A percentile compares a stretch with the other conserved stretches of the same genome.
Evolutionary conservation across 1,139 yeast species (phyloP).

Genomic region (Kurtzmaniella quercitrusa): DNA sequence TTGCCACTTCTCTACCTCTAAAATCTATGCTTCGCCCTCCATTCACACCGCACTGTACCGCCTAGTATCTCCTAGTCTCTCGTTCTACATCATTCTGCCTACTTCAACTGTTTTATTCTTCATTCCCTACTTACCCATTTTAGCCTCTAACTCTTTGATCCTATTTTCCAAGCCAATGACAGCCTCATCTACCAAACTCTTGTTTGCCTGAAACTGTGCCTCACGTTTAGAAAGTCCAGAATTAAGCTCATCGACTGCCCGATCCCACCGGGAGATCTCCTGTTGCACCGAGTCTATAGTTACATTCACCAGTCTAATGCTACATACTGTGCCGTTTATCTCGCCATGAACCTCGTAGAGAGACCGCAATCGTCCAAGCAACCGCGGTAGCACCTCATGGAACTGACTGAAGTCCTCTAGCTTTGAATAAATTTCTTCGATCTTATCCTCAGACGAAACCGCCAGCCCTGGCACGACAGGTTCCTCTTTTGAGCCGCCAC

Average conservation of each 20-base stretch:
- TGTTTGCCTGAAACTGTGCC: conserved; percentile 13
- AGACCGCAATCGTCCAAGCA: conserved; percentile 40
- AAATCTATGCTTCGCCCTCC: no score
- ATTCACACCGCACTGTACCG: no score
- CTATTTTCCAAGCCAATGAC: conserved; percentile 4
- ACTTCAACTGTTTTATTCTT: no score
- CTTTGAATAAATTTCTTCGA: conserved; percentile 33
- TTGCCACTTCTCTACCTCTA: no score
- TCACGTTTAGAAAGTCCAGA: conserved; percentile 24
- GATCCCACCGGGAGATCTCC: conserved; percentile 41
- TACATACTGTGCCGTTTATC: conserved; percentile 22
- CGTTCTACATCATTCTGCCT: no score
- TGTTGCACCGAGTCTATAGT: conserved; percentile 26
- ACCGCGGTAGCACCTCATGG: conserved; percentile 32
- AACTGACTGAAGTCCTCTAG: conserved; percentile 35
- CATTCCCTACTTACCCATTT: not conserved
- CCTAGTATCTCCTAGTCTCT: no score
- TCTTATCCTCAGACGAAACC: conserved; percentile 17
- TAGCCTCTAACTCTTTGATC: not conserved
- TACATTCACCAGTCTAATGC: conserved; percentile 30
- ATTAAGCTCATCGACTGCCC: conserved; percentile 32
- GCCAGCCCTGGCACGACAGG: not conserved
- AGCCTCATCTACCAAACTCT: conserved; percentile 11
- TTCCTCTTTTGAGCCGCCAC: conserved; percentile 10
- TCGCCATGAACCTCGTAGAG: conserved; percentile 44